These are phyloP conservation scores for Cystobasidium ongulense DNA, from an alignment of 768 basidiomycete species.

Conservation along the genomic window DNA sequence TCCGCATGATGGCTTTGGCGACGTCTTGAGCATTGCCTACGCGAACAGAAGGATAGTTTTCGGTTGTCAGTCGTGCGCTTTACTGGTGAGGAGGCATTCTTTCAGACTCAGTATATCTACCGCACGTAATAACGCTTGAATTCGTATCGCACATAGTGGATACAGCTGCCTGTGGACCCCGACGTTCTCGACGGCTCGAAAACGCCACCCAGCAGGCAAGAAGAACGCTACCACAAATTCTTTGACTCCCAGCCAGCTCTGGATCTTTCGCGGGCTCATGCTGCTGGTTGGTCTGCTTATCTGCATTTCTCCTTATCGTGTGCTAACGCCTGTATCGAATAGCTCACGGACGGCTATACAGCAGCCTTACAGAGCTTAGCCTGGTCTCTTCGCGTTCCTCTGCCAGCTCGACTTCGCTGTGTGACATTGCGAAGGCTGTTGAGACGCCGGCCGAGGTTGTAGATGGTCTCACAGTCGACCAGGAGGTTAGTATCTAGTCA, in stretches of 20 bases:
- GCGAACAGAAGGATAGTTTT: background rate
- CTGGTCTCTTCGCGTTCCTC: conserved; percentile 20
- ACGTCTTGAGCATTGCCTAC: conserved; percentile 47
- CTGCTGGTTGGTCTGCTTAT: background rate
- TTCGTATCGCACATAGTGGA: background rate
- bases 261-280: conserved; percentile 21
- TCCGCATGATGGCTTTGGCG: conserved; percentile 47
- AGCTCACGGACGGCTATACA: conserved; percentile 27
- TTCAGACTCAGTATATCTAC: background rate
- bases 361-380: conserved; percentile 20
- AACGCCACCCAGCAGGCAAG: conserved; percentile 34
- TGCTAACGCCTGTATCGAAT: background rate
- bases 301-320: background rate
- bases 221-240: conserved; percentile 38
- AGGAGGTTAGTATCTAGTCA: background rate
- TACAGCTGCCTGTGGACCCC: background rate
- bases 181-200: background rate
- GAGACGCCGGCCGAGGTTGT: background rate
- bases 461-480: background rate
- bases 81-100: conserved; percentile 4
- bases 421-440: background rate
- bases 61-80: conserved; percentile 13
- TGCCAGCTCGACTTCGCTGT: conserved; percentile 1
- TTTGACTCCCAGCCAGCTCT: conserved; percentile 37
- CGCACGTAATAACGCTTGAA: background rate